Conservation (phyloP, 2,329 filamentous ascomycete species). For the Cladophialophora carrionii region DNA sequence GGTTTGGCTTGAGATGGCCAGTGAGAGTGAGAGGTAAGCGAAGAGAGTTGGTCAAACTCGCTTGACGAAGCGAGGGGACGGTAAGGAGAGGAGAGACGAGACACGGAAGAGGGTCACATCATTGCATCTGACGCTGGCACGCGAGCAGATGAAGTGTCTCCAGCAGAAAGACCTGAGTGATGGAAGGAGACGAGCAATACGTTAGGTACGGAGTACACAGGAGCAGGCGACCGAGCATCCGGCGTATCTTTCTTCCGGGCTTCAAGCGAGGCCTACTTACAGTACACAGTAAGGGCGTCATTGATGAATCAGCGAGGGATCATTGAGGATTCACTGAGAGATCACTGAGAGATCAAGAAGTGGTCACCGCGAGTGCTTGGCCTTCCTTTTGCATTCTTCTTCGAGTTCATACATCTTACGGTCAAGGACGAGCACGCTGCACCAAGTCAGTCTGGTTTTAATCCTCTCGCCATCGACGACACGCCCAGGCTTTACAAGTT, state of each 20-base stretch:
- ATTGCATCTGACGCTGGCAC: background rate
- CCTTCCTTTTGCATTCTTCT: background rate
- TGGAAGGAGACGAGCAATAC: background rate
- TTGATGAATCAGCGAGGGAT: background rate
- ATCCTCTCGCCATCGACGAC: background rate
- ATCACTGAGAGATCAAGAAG: too few relatives aligned
- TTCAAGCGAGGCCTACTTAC: background rate
- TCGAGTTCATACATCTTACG: background rate
- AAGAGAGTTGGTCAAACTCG: background rate
- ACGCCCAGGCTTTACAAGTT: background rate
- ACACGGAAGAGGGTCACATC: background rate
- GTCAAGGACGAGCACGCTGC: background rate
- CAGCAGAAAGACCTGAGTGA: background rate
- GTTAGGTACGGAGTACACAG: too few relatives aligned
- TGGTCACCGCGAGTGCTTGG: too few relatives aligned
- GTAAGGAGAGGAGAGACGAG: background rate
- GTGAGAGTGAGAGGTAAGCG: constrained; percentile 16
- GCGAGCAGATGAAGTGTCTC: too few relatives aligned
- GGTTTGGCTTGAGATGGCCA: background rate
- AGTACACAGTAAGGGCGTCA: too few relatives aligned
- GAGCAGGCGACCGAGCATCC: background rate
- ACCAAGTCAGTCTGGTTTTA: background rate
- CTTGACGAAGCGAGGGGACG: background rate
- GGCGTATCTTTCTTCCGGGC: background rate
- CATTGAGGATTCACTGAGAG: background rate